A percentile compares a stretch with the other conserved stretches of the same genome.
Conservation (phyloP, 2,329 filamentous ascomycete species). For the Penicillium sp. region DNA sequence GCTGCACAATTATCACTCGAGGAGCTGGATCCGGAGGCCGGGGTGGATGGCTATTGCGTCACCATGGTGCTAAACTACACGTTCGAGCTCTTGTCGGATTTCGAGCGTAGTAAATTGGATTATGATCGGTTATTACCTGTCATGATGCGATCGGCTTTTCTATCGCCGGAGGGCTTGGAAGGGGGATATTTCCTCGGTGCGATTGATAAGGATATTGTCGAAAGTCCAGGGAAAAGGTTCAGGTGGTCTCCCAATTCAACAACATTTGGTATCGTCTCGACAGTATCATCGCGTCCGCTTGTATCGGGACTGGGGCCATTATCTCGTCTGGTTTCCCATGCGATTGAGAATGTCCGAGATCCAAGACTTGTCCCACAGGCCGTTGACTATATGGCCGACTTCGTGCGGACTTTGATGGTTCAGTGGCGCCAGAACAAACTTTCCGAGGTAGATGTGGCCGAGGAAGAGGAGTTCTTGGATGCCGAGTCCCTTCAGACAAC, state of each 20-base stretch:
- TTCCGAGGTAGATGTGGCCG: slow-evolving; percentile 62
- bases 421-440: slow-evolving; percentile 72
- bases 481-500: slow-evolving; percentile 61
- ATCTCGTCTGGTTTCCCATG: slow-evolving; percentile 57
- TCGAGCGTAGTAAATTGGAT: slow-evolving; percentile 54
- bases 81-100: slow-evolving; percentile 63
- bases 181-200: slow-evolving; percentile 67
- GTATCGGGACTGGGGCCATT: slow-evolving; percentile 57
- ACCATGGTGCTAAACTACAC: slow-evolving; percentile 69
- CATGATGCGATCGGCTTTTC: slow-evolving; percentile 61
- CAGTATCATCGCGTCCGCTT: slow-evolving; percentile 53
- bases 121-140: slow-evolving; percentile 66
- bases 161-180: slow-evolving; percentile 65
- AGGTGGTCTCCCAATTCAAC: slow-evolving; percentile 58
- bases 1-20: slow-evolving; percentile 69
- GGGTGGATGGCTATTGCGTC: slow-evolving; percentile 50
- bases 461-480: slow-evolving; percentile 59
- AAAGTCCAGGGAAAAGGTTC: slow-evolving; percentile 51
- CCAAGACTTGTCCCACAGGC: slow-evolving; percentile 38
- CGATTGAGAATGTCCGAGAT: slow-evolving; percentile 53
- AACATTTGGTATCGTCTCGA: slow-evolving; percentile 54
- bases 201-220: slow-evolving; percentile 61
- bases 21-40: slow-evolving; percentile 48
- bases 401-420: slow-evolving; percentile 59
- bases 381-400: slow-evolving; percentile 59